Conservation (phyloP, 1,284 basidiomycete species). For the Irpex sp. region DNA sequence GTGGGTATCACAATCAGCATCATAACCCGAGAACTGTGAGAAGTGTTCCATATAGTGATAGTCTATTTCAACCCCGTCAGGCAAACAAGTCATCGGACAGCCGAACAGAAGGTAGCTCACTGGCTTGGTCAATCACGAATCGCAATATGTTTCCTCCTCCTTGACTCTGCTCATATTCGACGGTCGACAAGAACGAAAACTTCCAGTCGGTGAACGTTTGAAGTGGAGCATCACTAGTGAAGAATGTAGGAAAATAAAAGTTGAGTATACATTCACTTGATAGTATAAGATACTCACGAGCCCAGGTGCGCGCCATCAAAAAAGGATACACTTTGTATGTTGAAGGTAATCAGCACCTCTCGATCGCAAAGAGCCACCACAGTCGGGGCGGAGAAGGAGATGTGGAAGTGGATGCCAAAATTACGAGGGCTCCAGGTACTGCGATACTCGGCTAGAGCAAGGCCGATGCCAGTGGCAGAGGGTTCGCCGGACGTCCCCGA, state of each 20-base stretch:
- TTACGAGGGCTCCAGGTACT: constrained; percentile 17
- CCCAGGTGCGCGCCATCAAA: constrained; percentile 22
- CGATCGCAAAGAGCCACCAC: constrained; percentile 28
- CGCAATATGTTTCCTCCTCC: constrained; percentile 20
- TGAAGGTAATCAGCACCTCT: constrained; percentile 30
- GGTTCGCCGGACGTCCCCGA: constrained; percentile 6
- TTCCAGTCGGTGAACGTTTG: constrained; percentile 23
- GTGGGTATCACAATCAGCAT: constrained; percentile 17
- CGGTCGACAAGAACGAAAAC: constrained; percentile 28
- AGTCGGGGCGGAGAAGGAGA: constrained; percentile 26
- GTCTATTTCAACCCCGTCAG: constrained; percentile 16
- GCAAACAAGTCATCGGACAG: neutral
- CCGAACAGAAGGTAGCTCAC: constrained; percentile 17
- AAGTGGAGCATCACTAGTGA: constrained; percentile 5
- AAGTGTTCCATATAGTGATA: constrained; percentile 24
- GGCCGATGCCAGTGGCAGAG: constrained; percentile 16
- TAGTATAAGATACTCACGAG: constrained; percentile 14
- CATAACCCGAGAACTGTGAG: constrained; percentile 21
- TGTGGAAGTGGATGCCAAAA: constrained; percentile 22
- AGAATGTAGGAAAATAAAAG: neutral
- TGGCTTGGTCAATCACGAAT: constrained; percentile 22
- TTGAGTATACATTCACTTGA: neutral
- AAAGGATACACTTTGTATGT: constrained; percentile 26
- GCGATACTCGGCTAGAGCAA: constrained; percentile 25
- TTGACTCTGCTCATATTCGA: constrained; percentile 13